Base-by-base conservation (phyloP, 2,329 filamentous ascomycete genomes). In the Didymella pomorum region DNA sequence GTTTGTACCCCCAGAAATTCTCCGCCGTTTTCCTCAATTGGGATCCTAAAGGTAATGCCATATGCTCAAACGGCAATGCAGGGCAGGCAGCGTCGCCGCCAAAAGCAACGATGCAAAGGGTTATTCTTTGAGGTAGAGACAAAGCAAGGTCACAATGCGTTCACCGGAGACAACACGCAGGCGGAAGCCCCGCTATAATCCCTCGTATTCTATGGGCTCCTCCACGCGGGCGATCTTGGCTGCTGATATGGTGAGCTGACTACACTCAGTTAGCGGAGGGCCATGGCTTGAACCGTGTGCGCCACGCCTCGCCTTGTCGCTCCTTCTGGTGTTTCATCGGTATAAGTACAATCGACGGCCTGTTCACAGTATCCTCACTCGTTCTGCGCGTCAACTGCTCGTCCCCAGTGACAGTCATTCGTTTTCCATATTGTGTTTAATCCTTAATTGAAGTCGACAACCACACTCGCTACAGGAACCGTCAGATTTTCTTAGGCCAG, bases 331-430 rank as follows among this genome's bases (percentile, higher is more conserved):
- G 43, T 56, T 57, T 56, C 47, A 56, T 62, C 39, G 29, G 41
- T 70, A 71, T 69, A 71, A 70, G 63, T 62, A 65, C 60, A 61
- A 47, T 56, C 23, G 41, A 43, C 18, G n/a, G 43, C 44, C 60
- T 58, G 56, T 51, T 46, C 14, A 25, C 21, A 44, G 14, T 26
- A 16, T 52, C 52, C 58, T 66, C 56, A 65, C 61, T 53, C 67
- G 63, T 64, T 63, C 65, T 70, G 63, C 60, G 60, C 59, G 65
- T 70, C 66, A 63, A 61, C 56, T 68, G 60, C 52, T 58, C 63
- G 62, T 60, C 61, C 53, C 56, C 64, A 58, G 56, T 67, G 66
- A 62, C 62, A 50, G 67, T 68, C 71, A 68, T 60, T 73, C 69
- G 65, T 70, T 67, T 65, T 37, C 48, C 50, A 51, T 58, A 56